phyloP scores from a whole-genome alignment of 805 yeast species.

The Saturnispora diversa region DNA sequence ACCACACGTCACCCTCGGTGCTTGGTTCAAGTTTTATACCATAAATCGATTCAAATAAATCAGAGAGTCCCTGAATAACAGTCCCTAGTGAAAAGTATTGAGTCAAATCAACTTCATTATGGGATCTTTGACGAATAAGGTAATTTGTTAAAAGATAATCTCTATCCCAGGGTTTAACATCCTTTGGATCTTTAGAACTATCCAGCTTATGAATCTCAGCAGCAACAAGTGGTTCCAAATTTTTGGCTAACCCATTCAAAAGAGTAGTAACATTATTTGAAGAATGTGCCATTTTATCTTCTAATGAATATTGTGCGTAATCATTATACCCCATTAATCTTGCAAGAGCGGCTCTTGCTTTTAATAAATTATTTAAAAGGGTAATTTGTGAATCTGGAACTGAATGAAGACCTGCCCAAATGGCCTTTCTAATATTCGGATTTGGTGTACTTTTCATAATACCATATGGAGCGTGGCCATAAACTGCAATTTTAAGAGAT shows the following conservation, averaged over 20 bases:
- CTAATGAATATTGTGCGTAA: conserved; percentile 72
- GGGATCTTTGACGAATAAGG: conserved; percentile 29
- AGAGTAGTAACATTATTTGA: conserved; percentile 73
- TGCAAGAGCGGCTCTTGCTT: conserved; percentile 63
- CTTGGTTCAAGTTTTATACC: conserved; percentile 71
- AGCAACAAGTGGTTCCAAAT: conserved; percentile 45
- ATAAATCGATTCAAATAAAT: conserved; percentile 61
- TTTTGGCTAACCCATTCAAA: conserved; percentile 47
- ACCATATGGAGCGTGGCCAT: conserved; percentile 57
- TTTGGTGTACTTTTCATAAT: conserved; percentile 52
- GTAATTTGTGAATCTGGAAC: conserved; percentile 56
- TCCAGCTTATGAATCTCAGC: conserved; percentile 44
- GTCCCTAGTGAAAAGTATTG: conserved; percentile 78
- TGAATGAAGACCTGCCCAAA: conserved; percentile 72
- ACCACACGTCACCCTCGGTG: conserved; percentile 80
- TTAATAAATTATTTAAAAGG: conserved; percentile 50
- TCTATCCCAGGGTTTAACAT: conserved; percentile 85
- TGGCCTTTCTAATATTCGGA: conserved; percentile 48
- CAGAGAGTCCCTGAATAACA: conserved; percentile 74
- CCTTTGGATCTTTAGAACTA: conserved; percentile 32
- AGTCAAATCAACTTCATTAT: conserved; percentile 40
- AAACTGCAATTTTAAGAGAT: conserved; percentile 43
- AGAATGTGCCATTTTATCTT: conserved; percentile 81
- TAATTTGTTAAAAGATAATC: conserved; percentile 42
- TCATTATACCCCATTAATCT: conserved; percentile 60